These are phyloP conservation scores for Triglochin maritima DNA, from an alignment of 106 monocot species.

Conservation along the genomic window DNA sequence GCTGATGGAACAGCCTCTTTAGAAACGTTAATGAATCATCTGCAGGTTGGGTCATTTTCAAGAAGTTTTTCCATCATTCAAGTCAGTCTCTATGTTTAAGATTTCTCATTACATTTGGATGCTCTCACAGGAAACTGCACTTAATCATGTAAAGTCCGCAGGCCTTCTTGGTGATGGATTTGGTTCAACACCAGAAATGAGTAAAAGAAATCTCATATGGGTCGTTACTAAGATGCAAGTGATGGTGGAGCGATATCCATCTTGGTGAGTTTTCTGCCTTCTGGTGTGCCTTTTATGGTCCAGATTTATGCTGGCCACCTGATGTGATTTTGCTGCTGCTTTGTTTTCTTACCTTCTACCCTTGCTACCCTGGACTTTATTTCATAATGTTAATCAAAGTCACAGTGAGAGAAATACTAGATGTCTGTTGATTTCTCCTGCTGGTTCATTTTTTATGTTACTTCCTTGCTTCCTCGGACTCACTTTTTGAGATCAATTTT, in stretches of 20 bases:
- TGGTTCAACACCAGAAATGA: constrained; percentile 87
- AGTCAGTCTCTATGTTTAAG: neutral
- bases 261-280: constrained; percentile 10
- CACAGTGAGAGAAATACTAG: too few species aligned
- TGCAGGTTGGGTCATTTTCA: constrained; percentile 41
- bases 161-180: constrained; percentile 85
- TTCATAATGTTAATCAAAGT: too few species aligned
- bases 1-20: constrained; percentile 82
- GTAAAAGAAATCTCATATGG: constrained; percentile 71
- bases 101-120: neutral
- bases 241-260: constrained; percentile 25
- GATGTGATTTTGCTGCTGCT: neutral
- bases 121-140: constrained; percentile 66
- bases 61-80: neutral
- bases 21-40: constrained; percentile 93
- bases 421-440: too few species aligned
- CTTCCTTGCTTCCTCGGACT: too few species aligned
- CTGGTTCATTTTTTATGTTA: too few species aligned
- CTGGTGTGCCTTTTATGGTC: neutral
- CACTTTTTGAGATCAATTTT: too few species aligned
- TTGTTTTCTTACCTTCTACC: neutral
- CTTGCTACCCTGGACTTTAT: too few species aligned
- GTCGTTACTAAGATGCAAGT: constrained; percentile 34
- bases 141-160: constrained; percentile 67
- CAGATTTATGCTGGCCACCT: neutral